Evolutionary conservation across 768 basidiomycete species (phyloP), one percentile per base, ranked within the genome.

Genomic region (Tylopilus vinaceipallidus): DNA sequence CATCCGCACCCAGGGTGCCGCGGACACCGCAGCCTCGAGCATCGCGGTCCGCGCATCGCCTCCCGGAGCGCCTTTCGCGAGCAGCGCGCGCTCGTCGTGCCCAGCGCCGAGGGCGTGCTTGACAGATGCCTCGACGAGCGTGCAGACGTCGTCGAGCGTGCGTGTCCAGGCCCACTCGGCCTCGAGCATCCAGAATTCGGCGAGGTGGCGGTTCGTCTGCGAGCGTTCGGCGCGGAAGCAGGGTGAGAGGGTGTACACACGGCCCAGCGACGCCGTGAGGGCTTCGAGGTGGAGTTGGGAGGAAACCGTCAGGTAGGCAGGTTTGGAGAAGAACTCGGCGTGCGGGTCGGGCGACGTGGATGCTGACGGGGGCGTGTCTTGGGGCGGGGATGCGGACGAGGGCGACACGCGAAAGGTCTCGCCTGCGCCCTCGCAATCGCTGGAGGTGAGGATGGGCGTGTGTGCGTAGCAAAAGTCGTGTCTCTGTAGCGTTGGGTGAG

Each of bases 111-210:
- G 63, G 17, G 73, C 70, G 22, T 64, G 56, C 72, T 73, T 81
- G 54, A 79, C 74, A 45, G 70, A 74, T 17, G 68, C 74, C 63
- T 90, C 87, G 3, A 81, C 77, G 20, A 85, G 70, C 37, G 66
- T 59, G 65, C 84, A 80, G 16, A 88, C 66, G 35, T 76, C 73
- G 3, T 72, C 71, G 4, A 86, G 64, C 8, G 65, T 64, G 20
- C 59, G 56, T 19, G 74, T 71, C 62, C 83, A 88, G 0, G 83
- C 83, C 79, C 91, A 86, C 64, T 99, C 97, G 0, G 91, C 95
- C 71, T 99, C 97, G 46, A 98, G 81, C 97, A 99, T 99, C 89
- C 92, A 98, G 68, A 99, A 99, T 67, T 99, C 97, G 43, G 91
- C 84, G 12, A 99, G 79, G 64, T 99, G 97, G n/a, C 95, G 77